Evolutionary conservation across 106 monocot genomes (phyloP).

Genomic region (Amphibolis antarctica): DNA sequence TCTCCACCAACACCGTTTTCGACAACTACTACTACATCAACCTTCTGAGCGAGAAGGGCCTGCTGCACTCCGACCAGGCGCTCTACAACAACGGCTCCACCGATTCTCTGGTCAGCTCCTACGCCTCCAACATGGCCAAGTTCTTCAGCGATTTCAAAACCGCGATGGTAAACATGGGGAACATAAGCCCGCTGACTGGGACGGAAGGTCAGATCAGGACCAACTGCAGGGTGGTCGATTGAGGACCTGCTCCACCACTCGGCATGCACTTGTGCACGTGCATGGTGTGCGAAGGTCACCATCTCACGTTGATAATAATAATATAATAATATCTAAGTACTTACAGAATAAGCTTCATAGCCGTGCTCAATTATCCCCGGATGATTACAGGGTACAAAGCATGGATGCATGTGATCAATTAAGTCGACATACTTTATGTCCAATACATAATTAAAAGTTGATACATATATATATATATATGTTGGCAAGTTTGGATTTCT

Average conservation of each 20-base stretch:
- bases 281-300: too few species aligned
- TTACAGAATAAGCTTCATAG: too few species aligned
- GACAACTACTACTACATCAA: conserved; percentile 17
- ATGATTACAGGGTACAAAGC: too few species aligned
- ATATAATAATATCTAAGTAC: too few species aligned
- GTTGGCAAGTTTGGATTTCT: too few species aligned
- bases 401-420: too few species aligned
- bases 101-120: background rate
- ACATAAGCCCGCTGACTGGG: conserved; percentile 7
- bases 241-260: background rate
- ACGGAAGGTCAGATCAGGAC: conserved; percentile 10
- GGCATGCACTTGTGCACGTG: too few species aligned
- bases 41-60: conserved; percentile 8
- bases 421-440: too few species aligned
- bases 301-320: too few species aligned
- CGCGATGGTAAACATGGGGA: conserved; percentile 23
- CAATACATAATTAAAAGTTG: too few species aligned
- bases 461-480: too few species aligned
- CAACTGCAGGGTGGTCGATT: conserved; percentile 14
- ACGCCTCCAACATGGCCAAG: background rate
- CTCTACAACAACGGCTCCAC: conserved; percentile 9
- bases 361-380: too few species aligned
- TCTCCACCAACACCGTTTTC: conserved; percentile 1
- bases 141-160: conserved; percentile 9
- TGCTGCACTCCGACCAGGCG: conserved; percentile 18